Evolutionary conservation across 2,329 filamentous ascomycete genomes (phyloP).

Genomic region (Epichloe coenophiala): DNA sequence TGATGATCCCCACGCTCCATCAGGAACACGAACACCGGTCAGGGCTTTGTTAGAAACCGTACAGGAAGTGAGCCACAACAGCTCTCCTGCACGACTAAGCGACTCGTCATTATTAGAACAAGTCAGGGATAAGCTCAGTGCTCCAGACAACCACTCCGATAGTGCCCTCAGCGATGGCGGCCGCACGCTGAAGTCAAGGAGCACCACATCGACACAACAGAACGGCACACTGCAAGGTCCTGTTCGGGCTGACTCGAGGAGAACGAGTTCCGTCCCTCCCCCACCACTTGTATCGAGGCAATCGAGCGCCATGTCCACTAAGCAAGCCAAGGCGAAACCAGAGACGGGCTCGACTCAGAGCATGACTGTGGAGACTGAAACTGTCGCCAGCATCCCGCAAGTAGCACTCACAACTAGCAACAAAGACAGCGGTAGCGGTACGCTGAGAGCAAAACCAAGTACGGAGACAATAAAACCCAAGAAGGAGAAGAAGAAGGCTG

Average conservation of each 20-base stretch:
- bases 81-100: slow-evolving; percentile 43
- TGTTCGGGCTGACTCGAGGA: slow-evolving; percentile 27
- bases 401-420: slow-evolving; percentile 54
- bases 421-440: slow-evolving; percentile 55
- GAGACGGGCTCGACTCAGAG: slow-evolving; percentile 64
- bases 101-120: slow-evolving; percentile 35
- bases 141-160: slow-evolving; percentile 29
- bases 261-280: slow-evolving; percentile 35
- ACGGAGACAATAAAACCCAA: slow-evolving; percentile 92
- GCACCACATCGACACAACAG: slow-evolving; percentile 35
- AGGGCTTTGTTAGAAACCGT: slow-evolving; percentile 72
- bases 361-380: slow-evolving; percentile 97
- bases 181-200: slow-evolving; percentile 32
- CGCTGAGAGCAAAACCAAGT: slow-evolving; percentile 74
- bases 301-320: slow-evolving; percentile 50
- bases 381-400: slow-evolving; percentile 81
- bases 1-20: slow-evolving; percentile 33
- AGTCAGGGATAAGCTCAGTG: slow-evolving; percentile 34
- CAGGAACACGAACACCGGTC: slow-evolving; percentile 46
- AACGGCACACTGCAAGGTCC: slow-evolving; percentile 55
- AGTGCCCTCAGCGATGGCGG: slow-evolving; percentile 23
- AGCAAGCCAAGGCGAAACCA: slow-evolving; percentile 55
- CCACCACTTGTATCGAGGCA: slow-evolving; percentile 47
- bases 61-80: slow-evolving; percentile 72
- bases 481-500: slow-evolving; percentile 75